Evolutionary conservation across 148 eudicot genomes (phyloP), one percentile per base, ranked within the genome.

Genomic region (Vaccinium vitisidaea): DNA sequence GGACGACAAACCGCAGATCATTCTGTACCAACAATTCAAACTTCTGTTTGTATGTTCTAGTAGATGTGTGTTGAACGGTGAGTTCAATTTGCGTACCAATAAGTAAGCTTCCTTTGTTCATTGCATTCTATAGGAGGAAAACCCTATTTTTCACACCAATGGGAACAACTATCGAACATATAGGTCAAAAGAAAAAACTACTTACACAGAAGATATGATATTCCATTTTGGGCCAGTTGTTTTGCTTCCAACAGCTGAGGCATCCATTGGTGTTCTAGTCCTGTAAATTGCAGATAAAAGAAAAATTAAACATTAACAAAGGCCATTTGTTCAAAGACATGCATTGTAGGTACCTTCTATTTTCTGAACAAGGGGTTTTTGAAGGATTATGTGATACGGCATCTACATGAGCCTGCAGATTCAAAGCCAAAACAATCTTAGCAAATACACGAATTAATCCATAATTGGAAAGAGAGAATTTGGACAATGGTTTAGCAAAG

Each of bases 141-240:
- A 69, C 74, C 74, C 13, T 11, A 25, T 12, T 25, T 69, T 69
- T 16, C 65, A 27, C 1, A 27, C 63, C 39, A 30, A 54, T 6
- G 2, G 11, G 25, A 15, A 77, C 18, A 52, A 6, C 21, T 78
- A 25, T 8, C 3, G 18, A 7, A 16, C 12, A 14, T 69, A 1
- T 56, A 80, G 53, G 32, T 75, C 80, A 21, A 36, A 36, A 56
- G 49, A 81, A 61, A 49, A 65, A 8, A 30, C 71, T 48, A 82
- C 92, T 89, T 85, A 91, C 93, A 90, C 89, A 25, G 90, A 74
- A 59, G 92, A 88, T 43, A 91, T 80, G 55, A 91, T 86, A 83
- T 88, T 88, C 92, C 93, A 90, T 83, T 84, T 91, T 36, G 90
- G 88, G 75, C 88, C 90, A n/a, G 85, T 77, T 81, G 90, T 83